Conservation (phyloP, 768 basidiomycete genomes). For the Leucosporidium yakuticum region DNA sequence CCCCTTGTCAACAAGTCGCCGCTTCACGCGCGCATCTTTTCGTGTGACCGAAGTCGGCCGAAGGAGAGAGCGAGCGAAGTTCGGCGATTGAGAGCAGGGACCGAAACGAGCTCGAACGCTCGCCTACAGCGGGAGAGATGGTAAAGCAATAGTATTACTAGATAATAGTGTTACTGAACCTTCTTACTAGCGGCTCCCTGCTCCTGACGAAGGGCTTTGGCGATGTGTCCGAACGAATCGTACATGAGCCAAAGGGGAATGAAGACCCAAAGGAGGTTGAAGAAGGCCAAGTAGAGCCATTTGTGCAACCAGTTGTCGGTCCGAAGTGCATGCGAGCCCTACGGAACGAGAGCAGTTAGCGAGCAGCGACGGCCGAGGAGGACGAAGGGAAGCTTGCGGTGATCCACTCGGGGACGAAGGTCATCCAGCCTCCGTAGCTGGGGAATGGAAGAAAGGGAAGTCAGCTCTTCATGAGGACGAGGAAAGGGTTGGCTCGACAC, state of each 20-base stretch:
- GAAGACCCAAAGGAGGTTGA: slow-evolving; percentile 56
- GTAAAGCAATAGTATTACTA: too few relatives aligned
- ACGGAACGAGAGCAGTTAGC: neutral
- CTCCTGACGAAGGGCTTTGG: neutral
- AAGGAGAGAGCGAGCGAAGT: too few relatives aligned
- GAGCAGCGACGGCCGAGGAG: neutral
- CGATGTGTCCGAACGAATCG: slow-evolving; percentile 55
- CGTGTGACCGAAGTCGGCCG: too few relatives aligned
- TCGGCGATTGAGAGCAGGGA: too few relatives aligned
- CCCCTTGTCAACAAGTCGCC: too few relatives aligned
- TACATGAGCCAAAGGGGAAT: slow-evolving; percentile 70
- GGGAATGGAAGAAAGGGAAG: neutral
- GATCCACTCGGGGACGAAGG: slow-evolving; percentile 48
- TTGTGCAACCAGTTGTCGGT: slow-evolving; percentile 17
- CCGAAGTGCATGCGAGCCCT: slow-evolving; percentile 20
- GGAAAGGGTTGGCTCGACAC: neutral
- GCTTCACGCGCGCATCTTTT: too few relatives aligned
- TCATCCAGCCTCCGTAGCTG: slow-evolving; percentile 42
- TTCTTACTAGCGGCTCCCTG: too few relatives aligned
- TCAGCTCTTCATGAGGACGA: too few relatives aligned
- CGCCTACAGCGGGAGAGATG: too few relatives aligned
- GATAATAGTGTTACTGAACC: too few relatives aligned
- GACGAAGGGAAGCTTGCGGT: neutral
- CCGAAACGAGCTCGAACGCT: too few relatives aligned
- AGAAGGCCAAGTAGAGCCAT: slow-evolving; percentile 29